Conservation (phyloP, 2,329 filamentous ascomycete genomes). For the Nemania abortiva region DNA sequence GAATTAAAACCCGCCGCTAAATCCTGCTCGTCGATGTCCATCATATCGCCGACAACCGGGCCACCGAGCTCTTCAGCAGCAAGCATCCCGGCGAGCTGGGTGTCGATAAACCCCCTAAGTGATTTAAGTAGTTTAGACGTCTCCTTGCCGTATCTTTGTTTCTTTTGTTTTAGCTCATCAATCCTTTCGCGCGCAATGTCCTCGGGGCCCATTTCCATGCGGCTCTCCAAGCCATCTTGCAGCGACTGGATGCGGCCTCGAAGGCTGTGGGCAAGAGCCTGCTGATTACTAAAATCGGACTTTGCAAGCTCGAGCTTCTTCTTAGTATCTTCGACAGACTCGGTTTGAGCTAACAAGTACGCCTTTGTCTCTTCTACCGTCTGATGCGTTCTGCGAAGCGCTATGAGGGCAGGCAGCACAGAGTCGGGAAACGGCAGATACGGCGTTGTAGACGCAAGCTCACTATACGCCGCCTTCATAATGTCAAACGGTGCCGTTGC, state of each 20-base stretch:
- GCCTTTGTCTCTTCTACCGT: constrained; percentile 73
- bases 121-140: constrained; percentile 71
- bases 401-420: constrained; percentile 76
- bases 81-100: constrained; percentile 78
- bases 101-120: constrained; percentile 77
- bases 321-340: constrained; percentile 58
- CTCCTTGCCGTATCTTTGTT: constrained; percentile 69
- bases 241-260: constrained; percentile 64
- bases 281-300: constrained; percentile 66
- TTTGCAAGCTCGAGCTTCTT: constrained; percentile 64
- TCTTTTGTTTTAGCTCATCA: constrained; percentile 69
- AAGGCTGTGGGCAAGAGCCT: constrained; percentile 65
- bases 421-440: constrained; percentile 76
- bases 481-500: constrained; percentile 57
- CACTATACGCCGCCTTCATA: constrained; percentile 75
- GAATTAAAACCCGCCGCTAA: constrained; percentile 70
- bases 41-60: constrained; percentile 80
- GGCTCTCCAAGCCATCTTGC: constrained; percentile 66
- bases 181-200: constrained; percentile 73
- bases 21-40: constrained; percentile 72
- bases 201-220: constrained; percentile 68
- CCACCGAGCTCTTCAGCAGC: constrained; percentile 87
- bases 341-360: constrained; percentile 63
- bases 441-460: constrained; percentile 70
- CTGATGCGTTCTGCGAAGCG: constrained; percentile 74